Evolutionary conservation across 2,329 filamentous ascomycete species (phyloP), one percentile per base, ranked within the genome.

Genomic region (Colletotrichum salicis): DNA sequence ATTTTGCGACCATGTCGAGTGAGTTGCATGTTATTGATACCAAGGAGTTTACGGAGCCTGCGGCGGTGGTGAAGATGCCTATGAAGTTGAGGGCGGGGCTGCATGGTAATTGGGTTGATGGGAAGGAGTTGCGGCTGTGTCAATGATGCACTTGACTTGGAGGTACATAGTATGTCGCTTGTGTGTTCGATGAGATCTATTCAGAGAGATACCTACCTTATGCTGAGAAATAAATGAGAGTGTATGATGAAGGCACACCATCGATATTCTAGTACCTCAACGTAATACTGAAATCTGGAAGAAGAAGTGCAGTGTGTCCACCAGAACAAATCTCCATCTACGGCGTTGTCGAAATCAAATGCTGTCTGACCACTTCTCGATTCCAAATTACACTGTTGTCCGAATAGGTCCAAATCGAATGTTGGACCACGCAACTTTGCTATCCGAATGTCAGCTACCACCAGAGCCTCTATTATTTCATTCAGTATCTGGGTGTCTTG

Each of bases 371-470:
- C 22, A 22, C 45, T 37, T 3, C 51, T 5, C 67, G 1, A 57
- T 5, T 19, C 6, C 0, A 41, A 41, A 6, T 19, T 62, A 8
- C 24, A 65, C 24, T 57, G 85, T 87, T 11, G 83, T 83, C 70
- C 82, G 82, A 67, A 87, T 81, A 24, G 84, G 81, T 8, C 85
- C 85, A 70, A 83, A 81, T 76, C 82, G 85, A 77, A 87, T 86
- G 78, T 86, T 86, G 55, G 84, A 86, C 78, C 81, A 88, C 22
- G 78, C 77, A 41, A 87, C 85, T 68, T 79, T 79, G 51, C 84
- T 79, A 22, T 37, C 19, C 1, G 10, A 22, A 15, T 7, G 51
- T 65, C 10, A 24, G 41, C 31, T 7, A 41, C 37, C 37, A 41
- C 3, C 5, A 15, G 15, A 15, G 13, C 5, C 13, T 41, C 37